Evolutionary conservation across 176 grass and related monocot genomes (phyloP).

Genomic region (Cenchrus americanus): DNA sequence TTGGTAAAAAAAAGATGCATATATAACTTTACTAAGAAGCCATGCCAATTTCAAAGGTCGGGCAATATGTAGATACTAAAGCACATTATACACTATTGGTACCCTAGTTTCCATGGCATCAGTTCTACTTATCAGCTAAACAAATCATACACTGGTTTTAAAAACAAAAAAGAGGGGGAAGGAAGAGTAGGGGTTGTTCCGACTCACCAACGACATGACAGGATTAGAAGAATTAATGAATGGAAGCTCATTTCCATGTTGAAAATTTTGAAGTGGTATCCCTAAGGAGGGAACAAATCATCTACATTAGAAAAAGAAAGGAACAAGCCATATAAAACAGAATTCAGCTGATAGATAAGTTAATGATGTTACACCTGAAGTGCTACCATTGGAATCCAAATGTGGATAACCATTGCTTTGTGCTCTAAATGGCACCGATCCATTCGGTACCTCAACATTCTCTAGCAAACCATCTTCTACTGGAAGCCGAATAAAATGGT

Average conservation of each 20-base stretch:
- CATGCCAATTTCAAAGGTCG: neutral
- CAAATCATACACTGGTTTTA: neutral
- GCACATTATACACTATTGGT: conserved; percentile 4
- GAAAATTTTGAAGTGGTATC: conserved; percentile 45
- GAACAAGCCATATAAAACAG: neutral
- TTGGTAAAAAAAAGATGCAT: conserved; percentile 1
- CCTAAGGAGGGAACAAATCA: conserved; percentile 40
- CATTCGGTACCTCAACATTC: conserved; percentile 70
- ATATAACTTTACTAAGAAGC: conserved; percentile 17
- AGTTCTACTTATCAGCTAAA: no score
- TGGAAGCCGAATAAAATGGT: conserved; percentile 93
- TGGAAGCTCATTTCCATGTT: conserved; percentile 64
- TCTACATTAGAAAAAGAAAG: conserved; percentile 22
- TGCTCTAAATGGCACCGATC: conserved; percentile 21
- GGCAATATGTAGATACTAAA: neutral
- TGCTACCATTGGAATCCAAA: conserved; percentile 58
- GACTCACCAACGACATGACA: conserved; percentile 89
- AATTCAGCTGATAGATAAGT: conserved; percentile 20
- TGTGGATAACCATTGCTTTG: conserved; percentile 43
- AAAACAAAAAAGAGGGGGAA: neutral
- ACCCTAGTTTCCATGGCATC: neutral
- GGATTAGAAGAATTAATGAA: conserved; percentile 95
- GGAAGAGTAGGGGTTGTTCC: neutral
- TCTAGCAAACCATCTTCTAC: conserved; percentile 82
- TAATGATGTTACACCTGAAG: conserved; percentile 57